These are phyloP conservation scores for Globisporangium echinulatum DNA, from an alignment of 352 stramenopile species.

Conservation along the genomic window DNA sequence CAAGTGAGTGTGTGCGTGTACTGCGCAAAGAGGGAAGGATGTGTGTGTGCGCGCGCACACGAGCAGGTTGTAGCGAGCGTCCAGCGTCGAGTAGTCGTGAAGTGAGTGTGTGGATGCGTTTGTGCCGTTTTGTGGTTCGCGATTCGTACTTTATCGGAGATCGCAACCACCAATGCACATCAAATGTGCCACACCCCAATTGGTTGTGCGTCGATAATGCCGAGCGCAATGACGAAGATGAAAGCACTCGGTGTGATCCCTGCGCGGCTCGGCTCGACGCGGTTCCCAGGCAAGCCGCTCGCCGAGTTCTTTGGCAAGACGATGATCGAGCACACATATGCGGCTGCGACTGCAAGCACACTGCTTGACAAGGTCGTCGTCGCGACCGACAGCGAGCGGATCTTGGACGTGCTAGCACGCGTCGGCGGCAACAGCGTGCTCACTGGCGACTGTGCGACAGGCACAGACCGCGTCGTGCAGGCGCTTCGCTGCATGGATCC, in stretches of 20 bases:
- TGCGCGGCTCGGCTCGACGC: constrained; percentile 58
- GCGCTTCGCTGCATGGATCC: constrained; percentile 35
- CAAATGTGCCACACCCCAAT: too few species aligned
- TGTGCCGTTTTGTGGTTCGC: neutral
- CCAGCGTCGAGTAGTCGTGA: neutral
- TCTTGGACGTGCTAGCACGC: constrained; percentile 37
- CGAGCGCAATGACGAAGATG: constrained; percentile 16
- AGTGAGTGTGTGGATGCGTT: neutral
- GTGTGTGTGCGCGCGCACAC: neutral
- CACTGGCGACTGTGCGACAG: constrained; percentile 60
- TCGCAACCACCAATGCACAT: neutral
- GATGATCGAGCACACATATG: constrained; percentile 84
- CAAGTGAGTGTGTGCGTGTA: neutral
- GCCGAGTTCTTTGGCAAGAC: constrained; percentile 70
- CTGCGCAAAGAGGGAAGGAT: neutral
- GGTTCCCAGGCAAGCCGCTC: constrained; percentile 76
- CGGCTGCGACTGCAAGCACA: constrained; percentile 35
- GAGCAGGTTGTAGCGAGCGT: neutral
- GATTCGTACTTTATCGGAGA: constrained; percentile 4
- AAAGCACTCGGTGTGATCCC: constrained; percentile 79
- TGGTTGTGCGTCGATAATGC: neutral
- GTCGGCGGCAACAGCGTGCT: constrained; percentile 46
- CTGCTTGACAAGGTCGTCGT: constrained; percentile 73
- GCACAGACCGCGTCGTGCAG: constrained; percentile 73
- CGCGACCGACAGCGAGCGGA: constrained; percentile 62